Evolutionary conservation across 768 basidiomycete genomes (phyloP), one percentile per base, ranked within the genome.

Genomic region (Pleurotus citrinopileatus): DNA sequence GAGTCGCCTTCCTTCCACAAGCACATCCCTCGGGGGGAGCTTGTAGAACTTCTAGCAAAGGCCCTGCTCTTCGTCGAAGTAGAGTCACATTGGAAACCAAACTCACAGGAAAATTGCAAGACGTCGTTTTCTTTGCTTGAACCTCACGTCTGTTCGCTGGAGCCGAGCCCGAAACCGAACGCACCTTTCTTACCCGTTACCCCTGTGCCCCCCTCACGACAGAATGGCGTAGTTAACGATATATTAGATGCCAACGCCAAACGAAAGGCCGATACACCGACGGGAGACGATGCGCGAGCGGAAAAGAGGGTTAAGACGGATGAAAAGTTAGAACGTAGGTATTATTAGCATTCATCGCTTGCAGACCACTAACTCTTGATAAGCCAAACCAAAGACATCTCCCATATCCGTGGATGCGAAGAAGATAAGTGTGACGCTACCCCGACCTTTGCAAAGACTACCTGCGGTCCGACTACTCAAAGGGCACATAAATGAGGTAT

Each of bases 51-150:
- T 20, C 79, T 94, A 28, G 79, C 80, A 64, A 93, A 91, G 69
- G 83, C 91, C 3, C 72, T 94, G 15, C 78, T 93, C 8, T 94
- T 91, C 60, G 74, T 78, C 17, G 91, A 94, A 70, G 88, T 89
- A 50, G 91, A 94, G 73, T 79, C 85, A 5, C 91, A 93, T 61
- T 93, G 88, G 85, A 80, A 82, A 57, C 78, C 77, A 7, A 82
- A 83, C 63, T 72, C 75, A 29, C 70, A 87, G 55, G 77, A 81
- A 5, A 83, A 80, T 60, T 94, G 91, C 77, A 84, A 81, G 63
- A 73, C 78, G 28, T 67, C 76, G 9, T 92, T 93, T 72, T 85
- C 87, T 15, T 71, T 94, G n/a, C 74, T 93, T 25, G 84, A 89
- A 55, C 79, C 71, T 2, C 91, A 94, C 61, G 73, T 81, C 20